A percentile compares a stretch with the other conserved stretches of the same genome.
Conservation (phyloP, 2,329 filamentous ascomycete species). For the Teratosphaeriaceae sp. region DNA sequence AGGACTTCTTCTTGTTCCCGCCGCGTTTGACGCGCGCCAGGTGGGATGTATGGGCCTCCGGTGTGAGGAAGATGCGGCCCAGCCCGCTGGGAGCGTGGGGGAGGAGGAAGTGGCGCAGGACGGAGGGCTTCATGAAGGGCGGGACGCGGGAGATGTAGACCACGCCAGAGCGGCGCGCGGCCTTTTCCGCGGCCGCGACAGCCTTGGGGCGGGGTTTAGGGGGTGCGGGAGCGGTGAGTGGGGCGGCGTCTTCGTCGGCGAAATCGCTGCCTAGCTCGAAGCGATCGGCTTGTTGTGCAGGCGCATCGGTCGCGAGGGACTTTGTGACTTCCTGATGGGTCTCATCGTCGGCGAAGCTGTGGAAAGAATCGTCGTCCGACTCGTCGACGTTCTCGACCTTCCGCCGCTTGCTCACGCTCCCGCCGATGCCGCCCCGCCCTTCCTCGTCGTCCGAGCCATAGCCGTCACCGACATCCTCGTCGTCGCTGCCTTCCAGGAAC, state of each 20-base stretch:
- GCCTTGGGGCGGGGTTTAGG: constrained; percentile 50
- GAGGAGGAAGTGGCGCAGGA: constrained; percentile 66
- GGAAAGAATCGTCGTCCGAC: constrained; percentile 22
- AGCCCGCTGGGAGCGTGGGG: constrained; percentile 61
- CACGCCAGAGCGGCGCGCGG: constrained; percentile 68
- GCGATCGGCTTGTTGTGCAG: not conserved
- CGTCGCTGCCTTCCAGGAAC: constrained; percentile 52
- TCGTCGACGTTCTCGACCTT: constrained; percentile 51
- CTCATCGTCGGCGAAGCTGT: constrained; percentile 19
- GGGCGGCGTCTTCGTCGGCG: constrained; percentile 17
- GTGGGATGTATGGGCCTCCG: constrained; percentile 63
- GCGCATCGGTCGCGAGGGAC: not conserved
- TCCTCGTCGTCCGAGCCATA: constrained; percentile 64
- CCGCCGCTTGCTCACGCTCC: constrained; percentile 52
- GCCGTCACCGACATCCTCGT: constrained; percentile 40
- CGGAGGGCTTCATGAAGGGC: constrained; percentile 80
- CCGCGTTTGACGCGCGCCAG: constrained; percentile 61
- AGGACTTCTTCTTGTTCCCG: constrained; percentile 78
- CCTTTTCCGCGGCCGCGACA: constrained; percentile 56
- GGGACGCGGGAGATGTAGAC: constrained; percentile 79
- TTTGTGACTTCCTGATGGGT: constrained; percentile 22
- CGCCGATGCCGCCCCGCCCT: constrained; percentile 52
- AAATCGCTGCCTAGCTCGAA: constrained; percentile 9
- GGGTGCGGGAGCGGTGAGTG: not conserved
- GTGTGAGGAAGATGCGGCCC: constrained; percentile 71